These are phyloP conservation scores for Quercus bicolor DNA, from an alignment of 306 rosid genomes.

Conservation along the genomic window DNA sequence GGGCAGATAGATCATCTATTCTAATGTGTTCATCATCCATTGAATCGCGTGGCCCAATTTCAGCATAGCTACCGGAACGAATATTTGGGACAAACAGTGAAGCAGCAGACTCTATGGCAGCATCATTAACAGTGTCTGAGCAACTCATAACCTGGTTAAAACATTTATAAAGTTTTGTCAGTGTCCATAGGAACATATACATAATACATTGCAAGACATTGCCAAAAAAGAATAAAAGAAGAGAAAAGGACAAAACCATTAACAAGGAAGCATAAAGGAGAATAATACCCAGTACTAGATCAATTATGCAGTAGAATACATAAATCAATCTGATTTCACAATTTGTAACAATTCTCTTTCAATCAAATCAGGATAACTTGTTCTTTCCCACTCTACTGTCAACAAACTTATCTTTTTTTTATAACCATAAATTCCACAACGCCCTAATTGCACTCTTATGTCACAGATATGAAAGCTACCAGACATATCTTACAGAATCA, in stretches of 20 bases:
- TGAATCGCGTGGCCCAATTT: constrained; percentile 62
- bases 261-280: not conserved
- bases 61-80: constrained; percentile 74
- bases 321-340: not conserved
- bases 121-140: constrained; percentile 44
- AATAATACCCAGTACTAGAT: not conserved
- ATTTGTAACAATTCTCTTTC: not conserved
- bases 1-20: constrained; percentile 75
- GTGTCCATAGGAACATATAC: not conserved
- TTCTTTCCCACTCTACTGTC: not conserved
- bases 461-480: not conserved
- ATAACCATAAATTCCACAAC: not conserved
- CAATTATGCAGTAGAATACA: not conserved
- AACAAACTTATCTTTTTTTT: not conserved
- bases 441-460: not conserved
- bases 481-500: not conserved
- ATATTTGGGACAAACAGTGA: constrained; percentile 52
- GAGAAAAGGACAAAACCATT: not conserved
- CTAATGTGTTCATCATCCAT: constrained; percentile 91
- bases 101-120: constrained; percentile 41
- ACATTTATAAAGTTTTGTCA: not conserved
- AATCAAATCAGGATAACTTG: not conserved
- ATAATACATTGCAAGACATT: not conserved
- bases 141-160: constrained; percentile 53
- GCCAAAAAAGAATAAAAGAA: constrained; percentile 9